These are phyloP conservation scores for Diddensiella caesifluorescens DNA, from an alignment of 805 yeast genomes.

Conservation along the genomic window DNA sequence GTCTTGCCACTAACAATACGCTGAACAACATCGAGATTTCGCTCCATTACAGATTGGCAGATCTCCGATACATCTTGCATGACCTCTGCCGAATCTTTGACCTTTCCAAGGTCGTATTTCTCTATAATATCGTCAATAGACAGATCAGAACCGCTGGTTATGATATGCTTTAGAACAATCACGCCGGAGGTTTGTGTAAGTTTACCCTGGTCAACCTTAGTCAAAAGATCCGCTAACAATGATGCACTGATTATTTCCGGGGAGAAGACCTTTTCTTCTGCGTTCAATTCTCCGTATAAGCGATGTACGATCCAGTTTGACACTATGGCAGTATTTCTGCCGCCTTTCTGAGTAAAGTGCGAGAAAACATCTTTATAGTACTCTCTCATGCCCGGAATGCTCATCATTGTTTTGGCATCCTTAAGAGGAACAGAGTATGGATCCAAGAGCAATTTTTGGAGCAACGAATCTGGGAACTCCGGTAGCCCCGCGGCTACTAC, in stretches of 20 bases:
- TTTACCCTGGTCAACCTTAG: slow-evolving; percentile 39
- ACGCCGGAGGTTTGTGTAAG: slow-evolving; percentile 69
- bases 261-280: slow-evolving; percentile 37
- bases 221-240: slow-evolving; percentile 51
- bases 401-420: slow-evolving; percentile 68
- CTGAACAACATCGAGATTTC: slow-evolving; percentile 50
- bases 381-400: slow-evolving; percentile 43
- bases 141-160: slow-evolving; percentile 35
- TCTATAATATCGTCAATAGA: slow-evolving; percentile 44
- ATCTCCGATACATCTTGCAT: slow-evolving; percentile 38
- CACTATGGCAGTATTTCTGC: slow-evolving; percentile 35
- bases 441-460: slow-evolving; percentile 39
- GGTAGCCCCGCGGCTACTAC: slow-evolving; percentile 43
- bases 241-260: slow-evolving; percentile 35
- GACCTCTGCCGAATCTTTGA: slow-evolving; percentile 26
- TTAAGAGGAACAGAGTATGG: slow-evolving; percentile 60
- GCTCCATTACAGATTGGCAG: slow-evolving; percentile 43
- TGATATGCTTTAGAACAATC: slow-evolving; percentile 54
- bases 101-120: slow-evolving; percentile 41
- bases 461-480: slow-evolving; percentile 53
- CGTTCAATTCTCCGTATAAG: slow-evolving; percentile 61
- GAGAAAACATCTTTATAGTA: slow-evolving; percentile 48
- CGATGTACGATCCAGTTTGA: slow-evolving; percentile 84
- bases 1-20: slow-evolving; percentile 55
- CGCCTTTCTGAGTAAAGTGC: slow-evolving; percentile 21